Evolutionary conservation across 2,329 filamentous ascomycete genomes (phyloP).

Genomic region (Kalaharituber pfeilii): DNA sequence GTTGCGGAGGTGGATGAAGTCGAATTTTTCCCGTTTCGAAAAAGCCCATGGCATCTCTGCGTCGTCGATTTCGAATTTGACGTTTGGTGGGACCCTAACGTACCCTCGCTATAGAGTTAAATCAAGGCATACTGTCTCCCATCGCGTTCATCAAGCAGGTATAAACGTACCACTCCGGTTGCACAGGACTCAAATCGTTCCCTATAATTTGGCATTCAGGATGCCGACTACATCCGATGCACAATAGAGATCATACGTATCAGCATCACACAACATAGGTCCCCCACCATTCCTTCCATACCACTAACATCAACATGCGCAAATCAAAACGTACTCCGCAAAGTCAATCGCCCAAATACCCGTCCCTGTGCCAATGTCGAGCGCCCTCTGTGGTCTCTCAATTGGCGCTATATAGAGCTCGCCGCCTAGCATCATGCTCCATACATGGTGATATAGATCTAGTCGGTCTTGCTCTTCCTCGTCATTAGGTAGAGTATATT

Average conservation of each 20-base stretch:
- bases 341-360: conserved; percentile 38
- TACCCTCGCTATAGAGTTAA: no score
- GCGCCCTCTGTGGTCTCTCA: conserved; percentile 23
- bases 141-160: no score
- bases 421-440: conserved; percentile 10
- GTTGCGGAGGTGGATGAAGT: conserved; percentile 8
- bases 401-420: conserved; percentile 10
- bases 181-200: conserved; percentile 11
- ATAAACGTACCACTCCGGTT: conserved; percentile 5
- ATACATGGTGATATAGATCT: conserved; percentile 27
- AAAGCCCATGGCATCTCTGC: conserved; percentile 15
- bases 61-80: conserved; percentile 30
- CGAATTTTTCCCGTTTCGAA: conserved; percentile 2
- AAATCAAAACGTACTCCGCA: conserved; percentile 6
- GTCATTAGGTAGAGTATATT: conserved; percentile 31
- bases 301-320: background rate
- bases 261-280: background rate
- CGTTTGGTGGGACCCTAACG: conserved; percentile 28
- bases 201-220: conserved; percentile 5
- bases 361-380: conserved; percentile 37
- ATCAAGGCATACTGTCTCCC: no score
- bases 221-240: background rate
- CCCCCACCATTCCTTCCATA: background rate
- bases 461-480: conserved; percentile 38
- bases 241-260: background rate